A percentile compares a stretch with the other conserved stretches of the same genome.
phyloP scores from a whole-genome alignment of 495 filamentous ascomycete species.

The Immersiella caudata region DNA sequence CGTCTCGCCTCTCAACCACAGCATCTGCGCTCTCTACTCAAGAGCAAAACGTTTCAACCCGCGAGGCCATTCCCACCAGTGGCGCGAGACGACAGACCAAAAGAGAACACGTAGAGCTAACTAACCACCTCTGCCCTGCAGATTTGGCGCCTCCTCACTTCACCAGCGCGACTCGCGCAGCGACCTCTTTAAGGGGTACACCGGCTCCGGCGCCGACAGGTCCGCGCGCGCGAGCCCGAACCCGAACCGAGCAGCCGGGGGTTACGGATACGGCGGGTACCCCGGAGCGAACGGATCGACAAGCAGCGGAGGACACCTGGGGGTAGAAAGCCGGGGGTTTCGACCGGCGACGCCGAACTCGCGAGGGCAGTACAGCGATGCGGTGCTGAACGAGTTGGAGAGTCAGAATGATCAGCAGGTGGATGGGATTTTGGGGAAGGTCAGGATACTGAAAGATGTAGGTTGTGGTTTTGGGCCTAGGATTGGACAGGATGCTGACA shows the following conservation, averaged over 20 bases:
- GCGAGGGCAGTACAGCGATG: conserved; percentile 88
- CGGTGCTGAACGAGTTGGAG: conserved; percentile 90
- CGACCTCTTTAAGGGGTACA: conserved; percentile 86
- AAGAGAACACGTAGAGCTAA: conserved; percentile 6
- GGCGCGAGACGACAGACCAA: neutral
- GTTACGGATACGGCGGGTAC: conserved; percentile 65
- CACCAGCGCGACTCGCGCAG: conserved; percentile 86
- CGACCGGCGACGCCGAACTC: conserved; percentile 80
- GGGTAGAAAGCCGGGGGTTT: conserved; percentile 43
- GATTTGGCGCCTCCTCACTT: conserved; percentile 64
- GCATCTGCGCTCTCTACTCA: neutral
- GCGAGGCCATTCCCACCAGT: neutral
- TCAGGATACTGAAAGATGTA: conserved; percentile 89
- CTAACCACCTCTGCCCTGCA: conserved; percentile 28
- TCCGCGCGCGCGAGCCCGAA: conserved; percentile 53
- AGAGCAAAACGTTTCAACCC: neutral
- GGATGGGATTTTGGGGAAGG: conserved; percentile 87
- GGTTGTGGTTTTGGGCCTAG: conserved; percentile 37
- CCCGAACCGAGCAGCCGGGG: conserved; percentile 51
- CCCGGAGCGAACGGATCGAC: conserved; percentile 14
- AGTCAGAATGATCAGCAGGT: conserved; percentile 93
- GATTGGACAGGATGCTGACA: neutral
- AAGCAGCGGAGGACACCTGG: conserved; percentile 25
- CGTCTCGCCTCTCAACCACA: neutral
- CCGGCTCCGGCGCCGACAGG: conserved; percentile 62